Evolutionary conservation across 2,329 filamentous ascomycete genomes (phyloP), one percentile per base, ranked within the genome.

Genomic region (Parastagonospora avenae): DNA sequence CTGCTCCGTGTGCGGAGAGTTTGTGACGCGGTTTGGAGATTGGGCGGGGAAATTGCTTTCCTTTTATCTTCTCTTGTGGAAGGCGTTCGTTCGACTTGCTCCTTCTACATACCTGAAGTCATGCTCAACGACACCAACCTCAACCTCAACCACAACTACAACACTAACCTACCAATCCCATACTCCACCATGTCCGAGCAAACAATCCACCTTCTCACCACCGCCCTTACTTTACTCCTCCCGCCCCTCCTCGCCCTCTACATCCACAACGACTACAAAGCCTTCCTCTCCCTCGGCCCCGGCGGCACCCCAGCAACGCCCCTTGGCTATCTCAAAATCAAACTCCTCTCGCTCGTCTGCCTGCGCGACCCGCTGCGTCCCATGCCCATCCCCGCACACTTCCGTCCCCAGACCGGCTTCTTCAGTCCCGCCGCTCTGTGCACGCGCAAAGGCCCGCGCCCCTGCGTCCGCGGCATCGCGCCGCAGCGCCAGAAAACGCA

Each of bases 401-500:
- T 82, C 31, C 75, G 80, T 11, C 85, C 86, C 0, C 71, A 80
- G 11, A 64, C 68, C 1, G 89, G 89, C 9, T 83, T 88, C 62
- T 80, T 94, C 8, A 40, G 53, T 29, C 14, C 42, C 15, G 16
- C 42, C n/a, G 45, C 60, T 1, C 78, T 94, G 0, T 85, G 88
- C 1, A 79, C 79, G 49, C 85, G 91, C 0, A 67, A 73, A 2
- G 88, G 87, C 0, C 78, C 81, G 1, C 82, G 89, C 1, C 91
- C 91, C 1, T 69, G 74, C 2, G 87, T 92, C 8, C 83, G 80
- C 35, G 91, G 91, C 42, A 90, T 95, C 50, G 91, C 90, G 1
- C 91, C 91, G 0, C 91, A 96, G 66, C 83, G 91, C 2, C 91
- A 95, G 73, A 79, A 87, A 14, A 83, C 88, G 69, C 90, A 95